A percentile compares a stretch with the other conserved stretches of the same genome.
These are phyloP conservation scores for Ophiostoma angusticollis DNA, from an alignment of 2,329 filamentous ascomycete genomes.

Conservation along the genomic window DNA sequence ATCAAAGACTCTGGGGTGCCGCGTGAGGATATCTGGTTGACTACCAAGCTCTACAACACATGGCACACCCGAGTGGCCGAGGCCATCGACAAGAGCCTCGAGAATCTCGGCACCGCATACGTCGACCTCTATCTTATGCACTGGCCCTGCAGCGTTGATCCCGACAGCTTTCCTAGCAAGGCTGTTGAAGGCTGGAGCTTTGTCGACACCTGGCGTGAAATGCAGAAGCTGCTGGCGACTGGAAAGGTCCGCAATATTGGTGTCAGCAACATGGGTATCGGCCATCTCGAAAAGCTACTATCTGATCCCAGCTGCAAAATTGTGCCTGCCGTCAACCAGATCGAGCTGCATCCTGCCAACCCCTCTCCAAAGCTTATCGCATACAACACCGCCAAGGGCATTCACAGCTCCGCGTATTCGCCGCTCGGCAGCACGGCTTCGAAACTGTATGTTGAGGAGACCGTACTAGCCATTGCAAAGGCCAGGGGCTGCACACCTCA, in stretches of 20 bases:
- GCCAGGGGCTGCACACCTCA: constrained; percentile 56
- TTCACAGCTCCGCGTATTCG: constrained; percentile 64
- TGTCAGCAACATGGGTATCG: constrained; percentile 11
- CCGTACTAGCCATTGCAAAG: constrained; percentile 49
- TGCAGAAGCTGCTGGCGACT: constrained; percentile 10
- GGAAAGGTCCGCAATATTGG: constrained; percentile 12
- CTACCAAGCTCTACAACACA: constrained; percentile 11
- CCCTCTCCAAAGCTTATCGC: constrained; percentile 67
- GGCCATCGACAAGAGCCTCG: constrained; percentile 10
- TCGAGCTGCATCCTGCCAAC: constrained; percentile 71
- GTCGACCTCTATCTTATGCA: constrained; percentile 12
- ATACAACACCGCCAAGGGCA: constrained; percentile 60
- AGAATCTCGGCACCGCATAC: constrained; percentile 8
- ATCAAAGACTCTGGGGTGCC: constrained; percentile 10
- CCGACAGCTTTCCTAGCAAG: constrained; percentile 6
- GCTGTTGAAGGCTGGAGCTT: constrained; percentile 3
- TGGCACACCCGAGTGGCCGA: constrained; percentile 10
- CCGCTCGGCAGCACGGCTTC: constrained; percentile 61
- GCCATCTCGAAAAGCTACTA: constrained; percentile 35
- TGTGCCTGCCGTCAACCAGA: constrained; percentile 62
- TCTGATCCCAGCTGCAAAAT: constrained; percentile 49
- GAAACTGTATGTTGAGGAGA: constrained; percentile 53
- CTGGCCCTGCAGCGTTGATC: constrained; percentile 8
- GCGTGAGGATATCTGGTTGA: constrained; percentile 11
- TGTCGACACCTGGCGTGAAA: constrained; percentile 11